A percentile compares a stretch with the other conserved stretches of the same genome.
Conservation (phyloP, 257 asterid genomes). For the Primulina tabacum region DNA sequence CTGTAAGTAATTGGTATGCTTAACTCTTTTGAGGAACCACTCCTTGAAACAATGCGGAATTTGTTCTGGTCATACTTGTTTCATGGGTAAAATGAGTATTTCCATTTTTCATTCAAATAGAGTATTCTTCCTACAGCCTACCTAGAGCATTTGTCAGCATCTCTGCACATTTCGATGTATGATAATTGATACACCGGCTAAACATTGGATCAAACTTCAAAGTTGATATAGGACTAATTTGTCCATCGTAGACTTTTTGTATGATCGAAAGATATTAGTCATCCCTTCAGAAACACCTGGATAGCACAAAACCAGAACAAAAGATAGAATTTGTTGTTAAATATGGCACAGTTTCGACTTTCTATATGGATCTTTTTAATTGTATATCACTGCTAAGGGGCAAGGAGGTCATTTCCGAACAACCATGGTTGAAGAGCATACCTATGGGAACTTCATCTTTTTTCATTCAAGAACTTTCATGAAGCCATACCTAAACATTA, state of each 20-base stretch:
- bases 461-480: not conserved
- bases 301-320: not conserved
- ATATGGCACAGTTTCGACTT: not conserved
- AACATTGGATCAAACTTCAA: not conserved
- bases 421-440: not conserved
- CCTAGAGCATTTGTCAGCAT: not conserved
- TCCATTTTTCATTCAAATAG: not conserved
- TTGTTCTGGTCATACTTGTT: not conserved
- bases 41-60: not conserved
- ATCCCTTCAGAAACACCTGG: not conserved
- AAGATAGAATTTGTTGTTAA: not conserved
- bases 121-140: not conserved
- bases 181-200: not conserved
- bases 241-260: not conserved
- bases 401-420: not conserved
- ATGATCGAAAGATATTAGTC: not conserved
- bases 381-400: not conserved
- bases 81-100: not conserved
- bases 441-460: not conserved
- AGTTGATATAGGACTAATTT: not conserved
- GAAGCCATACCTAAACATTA: not conserved
- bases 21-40: not conserved
- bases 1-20: not conserved
- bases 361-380: not conserved
- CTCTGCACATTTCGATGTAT: not conserved